A percentile compares a stretch with the other conserved stretches of the same genome.
These are phyloP conservation scores for Podospora fimiseda DNA, from an alignment of 495 filamentous ascomycete genomes.

Conservation along the genomic window DNA sequence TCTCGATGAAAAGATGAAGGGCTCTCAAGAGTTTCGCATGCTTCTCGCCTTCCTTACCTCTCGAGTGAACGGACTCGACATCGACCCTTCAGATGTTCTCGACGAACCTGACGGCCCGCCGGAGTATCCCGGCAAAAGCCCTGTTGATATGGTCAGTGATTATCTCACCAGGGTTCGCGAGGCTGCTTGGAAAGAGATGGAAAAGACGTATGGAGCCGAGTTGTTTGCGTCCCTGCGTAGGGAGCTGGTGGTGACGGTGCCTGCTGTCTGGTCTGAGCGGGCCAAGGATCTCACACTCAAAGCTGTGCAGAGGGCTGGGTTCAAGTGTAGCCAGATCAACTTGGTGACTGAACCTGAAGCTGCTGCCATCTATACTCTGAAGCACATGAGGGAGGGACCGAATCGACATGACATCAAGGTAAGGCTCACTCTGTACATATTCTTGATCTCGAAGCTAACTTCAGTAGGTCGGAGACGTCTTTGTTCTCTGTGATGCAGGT, in stretches of 20 bases:
- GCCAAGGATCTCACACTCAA: background rate
- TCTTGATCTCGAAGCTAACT: no score
- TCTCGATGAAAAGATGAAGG: slow-evolving; percentile 10
- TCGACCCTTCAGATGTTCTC: background rate
- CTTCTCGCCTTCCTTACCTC: slow-evolving; percentile 3
- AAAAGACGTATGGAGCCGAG: slow-evolving; percentile 9
- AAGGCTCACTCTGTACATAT: no score
- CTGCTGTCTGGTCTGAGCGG: slow-evolving; percentile 14
- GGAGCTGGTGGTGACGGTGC: slow-evolving; percentile 39
- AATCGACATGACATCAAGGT: background rate
- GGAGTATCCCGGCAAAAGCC: slow-evolving; percentile 10
- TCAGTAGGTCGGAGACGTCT: slow-evolving; percentile 34
- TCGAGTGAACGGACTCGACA: background rate
- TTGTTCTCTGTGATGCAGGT: slow-evolving; percentile 47
- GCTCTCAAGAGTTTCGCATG: slow-evolving; percentile 2
- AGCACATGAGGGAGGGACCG: background rate
- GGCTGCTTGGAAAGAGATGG: background rate
- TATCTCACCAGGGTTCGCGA: background rate
- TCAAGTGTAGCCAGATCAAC: background rate
- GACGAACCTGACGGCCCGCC: slow-evolving; percentile 7
- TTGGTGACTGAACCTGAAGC: slow-evolving; percentile 30
- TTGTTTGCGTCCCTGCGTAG: slow-evolving; percentile 24
- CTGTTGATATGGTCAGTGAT: slow-evolving; percentile 10
- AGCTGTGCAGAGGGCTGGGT: background rate
- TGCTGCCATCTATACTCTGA: slow-evolving; percentile 41